These are phyloP conservation scores for Erysimum cheiranthoides DNA, from an alignment of 345 rosid species.

Conservation along the genomic window DNA sequence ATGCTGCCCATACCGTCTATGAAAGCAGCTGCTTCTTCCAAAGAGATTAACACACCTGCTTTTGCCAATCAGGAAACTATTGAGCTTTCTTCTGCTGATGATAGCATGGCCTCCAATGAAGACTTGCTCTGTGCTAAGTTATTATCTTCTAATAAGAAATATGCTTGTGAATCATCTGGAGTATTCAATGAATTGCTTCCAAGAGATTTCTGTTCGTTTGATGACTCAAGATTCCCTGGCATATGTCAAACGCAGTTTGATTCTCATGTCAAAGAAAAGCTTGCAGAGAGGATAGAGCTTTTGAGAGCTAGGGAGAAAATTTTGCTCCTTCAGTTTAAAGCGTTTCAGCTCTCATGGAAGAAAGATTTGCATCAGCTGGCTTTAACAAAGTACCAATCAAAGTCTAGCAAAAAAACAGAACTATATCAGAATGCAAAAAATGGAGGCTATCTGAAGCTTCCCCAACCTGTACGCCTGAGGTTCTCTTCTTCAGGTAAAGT, in stretches of 20 bases:
- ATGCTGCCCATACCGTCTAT: slow-evolving; percentile 38
- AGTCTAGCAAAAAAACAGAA: slow-evolving; percentile 72
- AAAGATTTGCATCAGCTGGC: slow-evolving; percentile 72
- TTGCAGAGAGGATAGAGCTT: slow-evolving; percentile 54
- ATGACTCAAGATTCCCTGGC: slow-evolving; percentile 44
- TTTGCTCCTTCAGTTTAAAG: slow-evolving; percentile 76
- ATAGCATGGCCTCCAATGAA: slow-evolving; percentile 33
- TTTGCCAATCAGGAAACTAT: slow-evolving; percentile 32
- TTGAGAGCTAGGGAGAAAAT: slow-evolving; percentile 79
- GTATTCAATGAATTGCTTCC: slow-evolving; percentile 61
- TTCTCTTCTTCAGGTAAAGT: slow-evolving; percentile 71
- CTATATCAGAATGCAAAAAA: slow-evolving; percentile 53
- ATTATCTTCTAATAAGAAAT: slow-evolving; percentile 65
- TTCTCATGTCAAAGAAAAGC: slow-evolving; percentile 52
- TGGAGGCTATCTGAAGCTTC: slow-evolving; percentile 62
- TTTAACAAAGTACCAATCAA: slow-evolving; percentile 61
- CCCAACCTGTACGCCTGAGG: slow-evolving; percentile 73
- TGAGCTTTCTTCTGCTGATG: slow-evolving; percentile 41
- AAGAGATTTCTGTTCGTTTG: slow-evolving; percentile 45
- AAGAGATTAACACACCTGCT: slow-evolving; percentile 27
- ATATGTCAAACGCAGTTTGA: slow-evolving; percentile 45
- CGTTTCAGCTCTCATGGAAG: slow-evolving; percentile 79
- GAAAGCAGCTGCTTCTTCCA: slow-evolving; percentile 30
- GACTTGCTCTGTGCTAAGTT: slow-evolving; percentile 54
- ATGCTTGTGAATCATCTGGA: slow-evolving; percentile 62